phyloP scores from a whole-genome alignment of 2,329 filamentous ascomycete species.

The Ophiostoma piceae region DNA sequence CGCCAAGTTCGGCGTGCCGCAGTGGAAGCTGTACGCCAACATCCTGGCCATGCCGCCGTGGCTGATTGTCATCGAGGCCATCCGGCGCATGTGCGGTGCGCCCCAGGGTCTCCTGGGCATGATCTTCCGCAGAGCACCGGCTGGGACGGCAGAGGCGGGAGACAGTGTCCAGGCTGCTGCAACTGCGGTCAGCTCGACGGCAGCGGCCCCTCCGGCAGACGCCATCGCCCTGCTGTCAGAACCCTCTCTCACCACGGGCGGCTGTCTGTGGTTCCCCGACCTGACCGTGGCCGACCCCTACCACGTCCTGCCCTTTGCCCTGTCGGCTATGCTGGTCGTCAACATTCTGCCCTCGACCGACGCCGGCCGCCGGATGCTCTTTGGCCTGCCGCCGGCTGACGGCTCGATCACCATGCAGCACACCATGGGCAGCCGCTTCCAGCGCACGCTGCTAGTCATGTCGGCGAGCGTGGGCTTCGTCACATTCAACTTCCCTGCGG shows the following conservation, averaged over 20 bases:
- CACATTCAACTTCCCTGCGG: slow-evolving; percentile 39
- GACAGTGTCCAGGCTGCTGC: slow-evolving; percentile 11
- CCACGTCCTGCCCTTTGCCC: slow-evolving; percentile 42
- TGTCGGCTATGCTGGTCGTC: slow-evolving; percentile 36
- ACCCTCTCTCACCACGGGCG: slow-evolving; percentile 44
- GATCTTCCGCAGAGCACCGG: slow-evolving; percentile 28
- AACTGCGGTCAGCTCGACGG: neutral
- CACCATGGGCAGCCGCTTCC: slow-evolving; percentile 18
- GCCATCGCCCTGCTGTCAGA: slow-evolving; percentile 14
- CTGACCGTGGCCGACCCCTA: slow-evolving; percentile 50
- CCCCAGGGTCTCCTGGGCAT: slow-evolving; percentile 37
- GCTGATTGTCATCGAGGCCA: slow-evolving; percentile 46
- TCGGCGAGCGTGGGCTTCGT: slow-evolving; percentile 34
- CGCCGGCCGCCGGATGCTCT: slow-evolving; percentile 28
- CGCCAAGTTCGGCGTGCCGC: slow-evolving; percentile 39
- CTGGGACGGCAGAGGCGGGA: neutral
- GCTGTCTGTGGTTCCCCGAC: slow-evolving; percentile 53
- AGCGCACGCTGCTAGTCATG: slow-evolving; percentile 33
- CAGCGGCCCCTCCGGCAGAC: slow-evolving; percentile 9
- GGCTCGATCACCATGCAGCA: neutral
- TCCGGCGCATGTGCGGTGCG: slow-evolving; percentile 45
- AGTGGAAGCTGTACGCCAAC: slow-evolving; percentile 42
- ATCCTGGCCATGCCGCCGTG: slow-evolving; percentile 45
- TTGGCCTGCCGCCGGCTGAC: slow-evolving; percentile 26
- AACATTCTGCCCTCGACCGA: slow-evolving; percentile 35